Base-by-base conservation (phyloP, 1,284 basidiomycete genomes). In the Gomphus bonarii region DNA sequence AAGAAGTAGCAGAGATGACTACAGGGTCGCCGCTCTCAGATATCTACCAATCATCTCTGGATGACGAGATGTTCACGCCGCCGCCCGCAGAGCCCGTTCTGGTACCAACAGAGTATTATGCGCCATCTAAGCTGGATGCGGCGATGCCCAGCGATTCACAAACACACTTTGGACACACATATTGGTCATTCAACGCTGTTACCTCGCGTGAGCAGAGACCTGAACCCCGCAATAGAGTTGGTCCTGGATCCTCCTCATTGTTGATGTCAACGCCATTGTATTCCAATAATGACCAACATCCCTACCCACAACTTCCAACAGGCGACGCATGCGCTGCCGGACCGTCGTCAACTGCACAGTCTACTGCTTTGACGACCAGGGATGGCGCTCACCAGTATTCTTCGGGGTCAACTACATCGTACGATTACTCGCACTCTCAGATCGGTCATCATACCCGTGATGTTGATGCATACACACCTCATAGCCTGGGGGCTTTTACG, bases 51-150 rank as follows among this genome's bases (percentile, higher is more conserved):
- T 25, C 43, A 22, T 18, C 10, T 22, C 16, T 2, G 28, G 11
- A 10, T 18, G 47, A 6, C n/a, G 47, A 31, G 8, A 11, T 12
- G 25, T 33, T n/a, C 20, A 20, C n/a, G 8, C 25, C 38, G 5
- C 42, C 40, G 16, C 36, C 33, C 7, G 36, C n/a, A 12, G 52
- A 54, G 18, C 52, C 52, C n/a, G 40, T 54, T 9, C 28, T 54
- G 16, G 52, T 54, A 9, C 42, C 52, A 8, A 54, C 52, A 7
- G 38, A 54, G 38, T 33, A 54, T 30, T 51, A 51, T 20, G 33
- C 22, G n/a, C 50, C 50, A 9, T 51, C 50, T 7, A 51, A 51
- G n/a, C 33, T 51, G 8, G 50, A 51, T 33, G 31, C 12, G 18
- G 12, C 50, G 1, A 30, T 36, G 20, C 1, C 33, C 31, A 51